Evolutionary conservation across 805 yeast genomes (phyloP).

Genomic region (Cyberlindnera petersonii): DNA sequence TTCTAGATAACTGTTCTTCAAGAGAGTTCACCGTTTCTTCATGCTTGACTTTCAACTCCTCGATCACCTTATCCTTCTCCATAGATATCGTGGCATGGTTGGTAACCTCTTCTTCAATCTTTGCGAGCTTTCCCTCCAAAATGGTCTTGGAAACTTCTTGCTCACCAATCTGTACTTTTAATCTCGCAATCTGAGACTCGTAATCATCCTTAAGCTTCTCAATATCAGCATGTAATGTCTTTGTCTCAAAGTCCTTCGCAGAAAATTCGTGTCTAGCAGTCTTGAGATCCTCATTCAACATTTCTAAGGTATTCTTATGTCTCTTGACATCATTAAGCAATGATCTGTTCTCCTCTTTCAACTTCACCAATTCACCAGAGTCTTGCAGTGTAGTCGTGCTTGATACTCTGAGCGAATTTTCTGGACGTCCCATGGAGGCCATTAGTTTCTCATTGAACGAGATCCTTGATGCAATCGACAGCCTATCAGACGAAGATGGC

Average conservation of each 20-base stretch:
- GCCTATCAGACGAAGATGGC: constrained; percentile 31
- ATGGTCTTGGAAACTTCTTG: constrained; percentile 15
- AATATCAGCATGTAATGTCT: constrained; percentile 4
- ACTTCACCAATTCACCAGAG: constrained; percentile 9
- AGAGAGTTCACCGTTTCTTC: neutral
- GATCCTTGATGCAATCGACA: constrained; percentile 11
- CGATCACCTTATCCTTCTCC: constrained; percentile 9
- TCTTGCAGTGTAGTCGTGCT: constrained; percentile 4
- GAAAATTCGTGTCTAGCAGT: constrained; percentile 11
- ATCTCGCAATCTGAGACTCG: constrained; percentile 2
- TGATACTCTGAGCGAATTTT: neutral
- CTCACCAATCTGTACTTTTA: constrained; percentile 20
- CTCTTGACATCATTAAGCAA: constrained; percentile 12
- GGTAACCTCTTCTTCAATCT: constrained; percentile 7
- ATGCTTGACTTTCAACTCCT: constrained; percentile 5
- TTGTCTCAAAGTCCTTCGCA: constrained; percentile 17
- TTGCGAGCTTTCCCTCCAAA: constrained; percentile 10
- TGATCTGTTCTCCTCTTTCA: constrained; percentile 14
- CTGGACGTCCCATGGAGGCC: constrained; percentile 6
- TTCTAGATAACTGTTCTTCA: constrained; percentile 3
- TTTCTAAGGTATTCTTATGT: constrained; percentile 11
- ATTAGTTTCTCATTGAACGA: constrained; percentile 13
- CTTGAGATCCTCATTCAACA: constrained; percentile 18
- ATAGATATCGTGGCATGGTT: constrained; percentile 5
- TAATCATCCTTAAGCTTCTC: constrained; percentile 13